A percentile compares a stretch with the other conserved stretches of the same genome.
Evolutionary conservation across 768 basidiomycete genomes (phyloP).

Genomic region (Rhodotorula babjevae): DNA sequence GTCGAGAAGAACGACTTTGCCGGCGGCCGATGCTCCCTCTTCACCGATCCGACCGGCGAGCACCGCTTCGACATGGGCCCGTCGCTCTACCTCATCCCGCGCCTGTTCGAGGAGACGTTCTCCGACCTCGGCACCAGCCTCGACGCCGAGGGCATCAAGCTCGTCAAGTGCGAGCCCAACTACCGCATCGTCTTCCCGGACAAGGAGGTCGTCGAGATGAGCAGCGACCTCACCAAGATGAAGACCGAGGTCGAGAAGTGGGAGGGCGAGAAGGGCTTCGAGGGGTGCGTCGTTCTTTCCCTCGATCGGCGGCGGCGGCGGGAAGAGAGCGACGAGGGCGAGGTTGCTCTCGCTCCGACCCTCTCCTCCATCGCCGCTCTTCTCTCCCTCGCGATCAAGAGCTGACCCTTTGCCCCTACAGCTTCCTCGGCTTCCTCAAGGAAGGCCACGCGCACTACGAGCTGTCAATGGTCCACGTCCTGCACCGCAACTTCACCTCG

Average conservation of each 20-base stretch:
- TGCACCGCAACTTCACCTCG: slow-evolving; percentile 48
- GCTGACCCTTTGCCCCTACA: not conserved
- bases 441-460: slow-evolving; percentile 47
- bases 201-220: slow-evolving; percentile 48
- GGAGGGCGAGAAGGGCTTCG: slow-evolving; percentile 49
- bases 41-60: slow-evolving; percentile 43
- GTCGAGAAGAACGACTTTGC: slow-evolving; percentile 51
- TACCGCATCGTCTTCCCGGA: slow-evolving; percentile 51
- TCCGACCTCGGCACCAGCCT: slow-evolving; percentile 48
- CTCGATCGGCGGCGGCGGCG: not conserved
- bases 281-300: slow-evolving; percentile 32
- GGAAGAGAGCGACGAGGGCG: not conserved
- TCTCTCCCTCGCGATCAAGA: too few relatives aligned
- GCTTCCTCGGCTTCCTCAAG: slow-evolving; percentile 44
- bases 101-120: slow-evolving; percentile 49
- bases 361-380: not conserved
- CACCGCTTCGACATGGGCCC: slow-evolving; percentile 48
- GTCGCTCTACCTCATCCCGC: slow-evolving; percentile 44
- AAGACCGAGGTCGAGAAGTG: slow-evolving; percentile 48
- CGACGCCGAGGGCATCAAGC: slow-evolving; percentile 46
- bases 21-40: slow-evolving; percentile 51
- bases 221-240: slow-evolving; percentile 47
- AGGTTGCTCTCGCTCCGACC: not conserved
- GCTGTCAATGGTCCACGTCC: slow-evolving; percentile 48
- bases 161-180: slow-evolving; percentile 51